Base-by-base conservation (phyloP, 2,329 filamentous ascomycete species). In the Aspergillus cejpii region DNA sequence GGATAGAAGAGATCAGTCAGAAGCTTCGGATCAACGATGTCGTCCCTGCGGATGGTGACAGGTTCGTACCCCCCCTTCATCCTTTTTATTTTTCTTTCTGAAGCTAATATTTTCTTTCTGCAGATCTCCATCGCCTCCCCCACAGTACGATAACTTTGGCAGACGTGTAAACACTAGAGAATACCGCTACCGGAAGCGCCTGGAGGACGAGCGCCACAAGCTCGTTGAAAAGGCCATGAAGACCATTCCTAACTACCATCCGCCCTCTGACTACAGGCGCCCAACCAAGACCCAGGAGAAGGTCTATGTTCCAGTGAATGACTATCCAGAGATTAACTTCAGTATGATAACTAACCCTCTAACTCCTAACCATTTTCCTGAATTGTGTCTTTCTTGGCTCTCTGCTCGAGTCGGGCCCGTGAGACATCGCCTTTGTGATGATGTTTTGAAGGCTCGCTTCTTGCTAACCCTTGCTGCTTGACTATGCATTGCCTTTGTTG, bases 301-400 rank as follows among this genome's bases (percentile, higher is more conserved):
- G 79, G 94, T 98, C 85, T 98, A 98, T 70, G 92, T 98, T 71
- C 92, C 92, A 69, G 92, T 98, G 76, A 98, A 98, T 81, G 92
- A 98, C 74, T 98, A 98, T 72, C 92, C 92, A 79, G 92, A 98
- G 74, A 97, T 98, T 84, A 98, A 98, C 85, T 98, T 98, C 88
- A 98, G 92, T 98, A 96, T 91, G 91, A 91, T 92, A 90, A 84
- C 90, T 95, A 95, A 95, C 88, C 89, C 88, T 89, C 82, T 83
- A 84, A 86, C 82, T 78, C 79, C 82, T 85, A 84, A 85, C 71
- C 65, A 68, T 72, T n/a, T n/a, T 67, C 61, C 56, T 66, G 61
- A 57, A 49, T 62, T 57, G 59, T 67, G 63, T 69, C 63, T 66
- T 64, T 55, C 53, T 60, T 63, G 59, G 55, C 53, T 60, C 50